A percentile compares a stretch with the other conserved stretches of the same genome.
These are phyloP conservation scores for Yamadazyma songkhlaensis DNA, from an alignment of 1,139 yeast genomes.

Conservation along the genomic window DNA sequence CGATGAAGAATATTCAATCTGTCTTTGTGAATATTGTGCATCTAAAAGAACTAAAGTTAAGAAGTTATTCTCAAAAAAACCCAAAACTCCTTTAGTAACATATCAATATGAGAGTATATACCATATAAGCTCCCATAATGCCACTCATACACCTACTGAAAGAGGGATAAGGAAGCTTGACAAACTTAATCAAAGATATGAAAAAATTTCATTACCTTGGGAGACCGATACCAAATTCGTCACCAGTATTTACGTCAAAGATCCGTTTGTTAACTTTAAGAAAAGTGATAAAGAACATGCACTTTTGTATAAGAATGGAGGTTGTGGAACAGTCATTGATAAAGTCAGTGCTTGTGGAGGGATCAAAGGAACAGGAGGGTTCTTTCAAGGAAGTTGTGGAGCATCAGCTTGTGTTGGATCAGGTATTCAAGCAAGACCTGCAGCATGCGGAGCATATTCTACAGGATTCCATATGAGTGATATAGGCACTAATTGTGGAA, in stretches of 20 bases:
- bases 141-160: constrained; percentile 1
- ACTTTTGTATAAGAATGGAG: constrained; percentile 2
- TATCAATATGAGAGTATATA: background rate
- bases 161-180: background rate
- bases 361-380: constrained; percentile 1
- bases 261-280: background rate
- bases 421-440: background rate
- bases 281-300: background rate
- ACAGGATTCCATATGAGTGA: no score
- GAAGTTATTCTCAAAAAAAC: background rate
- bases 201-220: background rate
- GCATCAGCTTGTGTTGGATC: background rate
- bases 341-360: constrained; percentile 4
- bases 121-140: constrained; percentile 2
- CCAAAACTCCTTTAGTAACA: background rate
- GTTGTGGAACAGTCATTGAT: background rate
- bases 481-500: no score
- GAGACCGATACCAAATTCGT: background rate
- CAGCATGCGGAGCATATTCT: background rate
- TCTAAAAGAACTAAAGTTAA: constrained; percentile 1
- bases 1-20: constrained; percentile 15
- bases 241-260: background rate
- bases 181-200: background rate
- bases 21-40: constrained; percentile 10
- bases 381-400: no score